Percentiles rank a stretch among this genome's conserved stretches.
Conservation (phyloP, 106 monocot species). For the Dendrobium officinale region DNA sequence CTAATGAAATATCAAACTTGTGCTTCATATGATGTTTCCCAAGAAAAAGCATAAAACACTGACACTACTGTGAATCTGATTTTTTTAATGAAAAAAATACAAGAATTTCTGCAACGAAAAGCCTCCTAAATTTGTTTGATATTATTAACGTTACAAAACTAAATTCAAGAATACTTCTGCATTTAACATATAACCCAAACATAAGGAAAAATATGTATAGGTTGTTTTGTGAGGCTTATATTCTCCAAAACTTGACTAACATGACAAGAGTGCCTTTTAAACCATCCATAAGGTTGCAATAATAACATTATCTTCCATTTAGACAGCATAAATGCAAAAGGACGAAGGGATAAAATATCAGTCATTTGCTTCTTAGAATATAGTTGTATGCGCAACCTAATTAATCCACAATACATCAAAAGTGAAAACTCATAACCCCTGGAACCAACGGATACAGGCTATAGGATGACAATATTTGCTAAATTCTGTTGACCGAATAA, state of each 20-base stretch:
- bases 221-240: background rate
- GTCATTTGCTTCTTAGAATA: background rate
- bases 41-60: background rate
- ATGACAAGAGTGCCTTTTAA: background rate
- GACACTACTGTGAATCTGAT: background rate
- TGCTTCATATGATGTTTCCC: background rate
- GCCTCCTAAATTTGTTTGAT: background rate
- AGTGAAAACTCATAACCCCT: background rate
- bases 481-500: background rate
- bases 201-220: background rate
- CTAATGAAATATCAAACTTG: background rate
- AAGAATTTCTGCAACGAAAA: background rate
- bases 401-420: background rate
- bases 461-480: background rate
- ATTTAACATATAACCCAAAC: background rate
- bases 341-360: background rate
- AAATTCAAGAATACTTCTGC: background rate
- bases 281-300: background rate
- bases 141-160: background rate
- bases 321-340: background rate
- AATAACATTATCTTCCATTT: background rate
- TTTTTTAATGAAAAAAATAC: background rate
- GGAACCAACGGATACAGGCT: background rate
- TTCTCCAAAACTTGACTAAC: background rate
- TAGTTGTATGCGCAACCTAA: background rate